Evolutionary conservation across 2,329 filamentous ascomycete species (phyloP).

Genomic region (Lasiodiplodia gonubiensis): DNA sequence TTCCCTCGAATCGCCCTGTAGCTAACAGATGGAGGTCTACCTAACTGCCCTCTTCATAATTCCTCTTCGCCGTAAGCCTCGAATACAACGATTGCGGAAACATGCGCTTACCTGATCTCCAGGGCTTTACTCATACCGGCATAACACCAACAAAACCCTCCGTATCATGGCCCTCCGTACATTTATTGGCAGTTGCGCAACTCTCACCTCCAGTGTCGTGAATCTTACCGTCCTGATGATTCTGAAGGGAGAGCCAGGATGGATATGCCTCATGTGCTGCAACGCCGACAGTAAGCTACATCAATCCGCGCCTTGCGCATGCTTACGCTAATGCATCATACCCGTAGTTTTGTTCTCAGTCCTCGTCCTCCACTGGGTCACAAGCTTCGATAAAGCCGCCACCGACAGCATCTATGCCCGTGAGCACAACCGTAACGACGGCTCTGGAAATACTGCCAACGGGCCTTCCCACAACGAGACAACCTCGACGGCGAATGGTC

Average conservation of each 20-base stretch:
- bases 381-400: constrained; percentile 9
- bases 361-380: constrained; percentile 27
- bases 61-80: constrained; percentile 55
- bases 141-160: constrained; percentile 20
- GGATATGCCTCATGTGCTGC: constrained; percentile 28
- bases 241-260: constrained; percentile 22
- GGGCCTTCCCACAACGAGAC: background rate
- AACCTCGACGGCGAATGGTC: background rate
- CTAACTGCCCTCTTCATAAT: constrained; percentile 67
- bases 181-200: constrained; percentile 22
- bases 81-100: no score
- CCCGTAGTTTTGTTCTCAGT: constrained; percentile 20
- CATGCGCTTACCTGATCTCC: background rate
- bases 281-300: constrained; percentile 26
- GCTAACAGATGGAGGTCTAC: constrained; percentile 49
- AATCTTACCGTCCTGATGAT: constrained; percentile 24
- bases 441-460: background rate
- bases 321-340: background rate
- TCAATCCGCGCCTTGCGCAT: background rate
- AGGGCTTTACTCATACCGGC: constrained; percentile 25
- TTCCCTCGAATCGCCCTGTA: background rate
- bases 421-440: constrained; percentile 2
- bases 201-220: constrained; percentile 18
- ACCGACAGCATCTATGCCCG: constrained; percentile 21
- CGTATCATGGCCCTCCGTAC: constrained; percentile 27